phyloP scores from a whole-genome alignment of 2,329 filamentous ascomycete species.

The Helicocarpus griseus region DNA sequence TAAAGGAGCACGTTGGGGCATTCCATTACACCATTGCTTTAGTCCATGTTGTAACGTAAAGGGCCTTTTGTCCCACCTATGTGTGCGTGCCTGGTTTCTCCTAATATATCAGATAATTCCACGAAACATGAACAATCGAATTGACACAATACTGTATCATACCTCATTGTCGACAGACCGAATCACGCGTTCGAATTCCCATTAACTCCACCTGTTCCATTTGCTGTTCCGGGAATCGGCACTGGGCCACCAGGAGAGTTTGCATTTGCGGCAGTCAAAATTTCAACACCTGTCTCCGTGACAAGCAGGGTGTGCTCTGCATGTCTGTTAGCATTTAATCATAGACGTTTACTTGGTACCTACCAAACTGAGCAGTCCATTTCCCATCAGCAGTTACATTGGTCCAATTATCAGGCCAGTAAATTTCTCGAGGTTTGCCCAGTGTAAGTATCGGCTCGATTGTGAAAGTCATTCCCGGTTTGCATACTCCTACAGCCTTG shows the following conservation, averaged over 20 bases:
- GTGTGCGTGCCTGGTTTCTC: too few relatives aligned
- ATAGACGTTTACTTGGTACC: constrained; percentile 5
- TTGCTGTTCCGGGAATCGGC: constrained; percentile 37
- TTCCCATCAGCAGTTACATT: constrained; percentile 80
- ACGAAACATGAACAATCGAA: too few relatives aligned
- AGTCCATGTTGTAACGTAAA: too few relatives aligned
- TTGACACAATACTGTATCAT: too few relatives aligned
- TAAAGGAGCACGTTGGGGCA: too few relatives aligned
- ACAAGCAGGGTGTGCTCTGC: constrained; percentile 68
- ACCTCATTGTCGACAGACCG: too few relatives aligned
- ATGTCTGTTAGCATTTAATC: constrained; percentile 6
- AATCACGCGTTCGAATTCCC: too few relatives aligned
- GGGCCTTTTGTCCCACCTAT: too few relatives aligned
- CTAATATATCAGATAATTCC: too few relatives aligned
- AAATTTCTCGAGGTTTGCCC: constrained; percentile 74
- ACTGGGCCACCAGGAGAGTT: constrained; percentile 62
- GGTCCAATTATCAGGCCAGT: constrained; percentile 95
- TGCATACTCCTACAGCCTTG: constrained; percentile 81
- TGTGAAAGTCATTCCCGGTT: constrained; percentile 90
- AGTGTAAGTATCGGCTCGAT: constrained; percentile 93
- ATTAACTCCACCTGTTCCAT: background rate
- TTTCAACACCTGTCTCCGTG: constrained; percentile 65
- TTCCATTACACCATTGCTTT: too few relatives aligned
- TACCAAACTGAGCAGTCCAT: constrained; percentile 73
- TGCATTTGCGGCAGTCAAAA: constrained; percentile 58